Percentiles rank a stretch among this genome's conserved stretches.
These are phyloP conservation scores for Sporopachydermia lactativora DNA, from an alignment of 805 yeast genomes.

Conservation along the genomic window DNA sequence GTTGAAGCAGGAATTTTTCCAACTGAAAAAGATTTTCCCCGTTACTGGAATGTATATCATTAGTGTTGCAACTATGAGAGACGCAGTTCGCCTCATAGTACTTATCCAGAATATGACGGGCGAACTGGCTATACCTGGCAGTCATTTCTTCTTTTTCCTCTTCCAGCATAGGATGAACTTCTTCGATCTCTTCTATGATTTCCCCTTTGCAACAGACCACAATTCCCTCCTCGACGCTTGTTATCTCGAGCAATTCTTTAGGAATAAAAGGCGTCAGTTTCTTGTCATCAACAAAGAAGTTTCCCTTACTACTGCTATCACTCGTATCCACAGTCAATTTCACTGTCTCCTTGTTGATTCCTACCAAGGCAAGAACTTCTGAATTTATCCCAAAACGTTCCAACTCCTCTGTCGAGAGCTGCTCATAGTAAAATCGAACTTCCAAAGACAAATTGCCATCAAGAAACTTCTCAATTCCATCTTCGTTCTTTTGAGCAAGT, in stretches of 20 bases:
- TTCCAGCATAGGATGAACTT: not conserved
- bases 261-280: not conserved
- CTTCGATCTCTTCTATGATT: not conserved
- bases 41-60: not conserved
- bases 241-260: not conserved
- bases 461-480: not conserved
- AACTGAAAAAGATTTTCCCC: not conserved
- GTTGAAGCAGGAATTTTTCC: not conserved
- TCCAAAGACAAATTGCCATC: not conserved
- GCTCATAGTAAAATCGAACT: not conserved
- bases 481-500: not conserved
- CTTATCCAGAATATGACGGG: not conserved
- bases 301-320: not conserved
- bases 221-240: not conserved
- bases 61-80: not conserved
- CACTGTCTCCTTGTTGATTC: not conserved
- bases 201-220: not conserved
- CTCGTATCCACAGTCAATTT: not conserved
- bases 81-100: not conserved
- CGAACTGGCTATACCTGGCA: not conserved
- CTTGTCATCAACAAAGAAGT: not conserved
- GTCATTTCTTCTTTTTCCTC: slow-evolving; percentile 1
- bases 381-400: not conserved
- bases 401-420: not conserved
- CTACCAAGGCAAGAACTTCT: not conserved